Conservation (phyloP, 1,139 yeast genomes). For the Magnusiomyces sp. region DNA sequence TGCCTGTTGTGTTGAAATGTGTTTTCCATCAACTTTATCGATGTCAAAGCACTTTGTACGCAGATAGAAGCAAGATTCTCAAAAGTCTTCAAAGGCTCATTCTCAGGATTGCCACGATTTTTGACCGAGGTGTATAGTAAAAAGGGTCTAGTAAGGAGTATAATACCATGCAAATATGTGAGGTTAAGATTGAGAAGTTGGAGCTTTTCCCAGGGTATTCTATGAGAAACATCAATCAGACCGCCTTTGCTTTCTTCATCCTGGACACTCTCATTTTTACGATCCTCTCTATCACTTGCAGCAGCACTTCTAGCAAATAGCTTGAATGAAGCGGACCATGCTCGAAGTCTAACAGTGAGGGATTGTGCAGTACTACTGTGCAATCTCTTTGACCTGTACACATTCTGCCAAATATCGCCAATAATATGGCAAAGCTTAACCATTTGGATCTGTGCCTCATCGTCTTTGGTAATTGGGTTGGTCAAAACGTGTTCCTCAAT, state of each 20-base stretch:
- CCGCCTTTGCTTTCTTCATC: constrained; percentile 7
- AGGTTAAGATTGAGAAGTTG: constrained; percentile 33
- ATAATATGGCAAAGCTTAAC: constrained; percentile 10
- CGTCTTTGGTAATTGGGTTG: constrained; percentile 15
- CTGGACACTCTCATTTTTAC: neutral
- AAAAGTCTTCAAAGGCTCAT: constrained; percentile 23
- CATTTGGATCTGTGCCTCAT: constrained; percentile 15
- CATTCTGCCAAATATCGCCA: constrained; percentile 11
- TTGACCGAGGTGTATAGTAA: constrained; percentile 33
- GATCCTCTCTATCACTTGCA: too few relatives aligned
- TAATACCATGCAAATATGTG: constrained; percentile 36
- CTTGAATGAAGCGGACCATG: constrained; percentile 23
- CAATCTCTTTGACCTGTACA: constrained; percentile 8
- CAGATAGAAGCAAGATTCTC: constrained; percentile 28
- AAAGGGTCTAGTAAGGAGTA: constrained; percentile 41
- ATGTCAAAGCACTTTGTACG: constrained; percentile 34
- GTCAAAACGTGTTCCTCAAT: constrained; percentile 34
- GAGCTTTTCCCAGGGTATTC: constrained; percentile 21
- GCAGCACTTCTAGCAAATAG: constrained; percentile 4
- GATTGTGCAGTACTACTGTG: constrained; percentile 8
- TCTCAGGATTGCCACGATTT: neutral
- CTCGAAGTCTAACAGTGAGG: constrained; percentile 20
- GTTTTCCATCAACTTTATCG: constrained; percentile 32
- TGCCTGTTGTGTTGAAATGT: constrained; percentile 27
- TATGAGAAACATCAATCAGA: constrained; percentile 11